A percentile compares a stretch with the other conserved stretches of the same genome.
These are phyloP conservation scores for Candida boleticola DNA, from an alignment of 805 yeast genomes.

Conservation along the genomic window DNA sequence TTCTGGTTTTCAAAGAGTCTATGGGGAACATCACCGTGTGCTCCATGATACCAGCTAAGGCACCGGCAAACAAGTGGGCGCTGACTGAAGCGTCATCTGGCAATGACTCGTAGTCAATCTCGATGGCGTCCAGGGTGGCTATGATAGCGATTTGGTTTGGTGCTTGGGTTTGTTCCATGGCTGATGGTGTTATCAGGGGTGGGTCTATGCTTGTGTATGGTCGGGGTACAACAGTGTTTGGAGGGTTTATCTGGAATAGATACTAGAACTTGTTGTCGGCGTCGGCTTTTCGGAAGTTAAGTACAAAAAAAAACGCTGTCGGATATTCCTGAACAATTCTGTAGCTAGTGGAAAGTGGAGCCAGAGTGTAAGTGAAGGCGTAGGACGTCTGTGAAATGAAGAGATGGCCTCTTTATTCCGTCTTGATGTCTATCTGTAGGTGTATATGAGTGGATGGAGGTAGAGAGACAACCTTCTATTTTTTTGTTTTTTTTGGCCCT, in stretches of 20 bases:
- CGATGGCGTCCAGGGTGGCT: slow-evolving; percentile 37
- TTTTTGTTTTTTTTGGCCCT: neutral
- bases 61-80: slow-evolving; percentile 89
- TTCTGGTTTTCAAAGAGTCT: slow-evolving; percentile 93
- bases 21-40: slow-evolving; percentile 96
- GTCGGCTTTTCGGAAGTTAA: no score
- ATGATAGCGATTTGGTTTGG: slow-evolving; percentile 20
- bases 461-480: neutral
- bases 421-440: no score
- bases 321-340: no score
- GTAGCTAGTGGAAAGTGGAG: no score
- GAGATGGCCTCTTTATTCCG: no score
- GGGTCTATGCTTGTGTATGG: neutral
- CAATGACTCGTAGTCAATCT: slow-evolving; percentile 86
- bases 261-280: no score
- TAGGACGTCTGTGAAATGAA: no score
- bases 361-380: no score
- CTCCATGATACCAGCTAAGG: slow-evolving; percentile 99
- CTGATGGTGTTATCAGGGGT: neutral
- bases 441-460: no score
- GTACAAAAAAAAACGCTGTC: no score
- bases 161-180: slow-evolving; percentile 28
- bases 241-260: neutral
- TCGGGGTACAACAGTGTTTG: no score
- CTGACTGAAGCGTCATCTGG: slow-evolving; percentile 82